Percentiles rank a stretch among this genome's conserved stretches.
Evolutionary conservation across 2,329 filamentous ascomycete species (phyloP).

Genomic region (Anisogramma anomala): DNA sequence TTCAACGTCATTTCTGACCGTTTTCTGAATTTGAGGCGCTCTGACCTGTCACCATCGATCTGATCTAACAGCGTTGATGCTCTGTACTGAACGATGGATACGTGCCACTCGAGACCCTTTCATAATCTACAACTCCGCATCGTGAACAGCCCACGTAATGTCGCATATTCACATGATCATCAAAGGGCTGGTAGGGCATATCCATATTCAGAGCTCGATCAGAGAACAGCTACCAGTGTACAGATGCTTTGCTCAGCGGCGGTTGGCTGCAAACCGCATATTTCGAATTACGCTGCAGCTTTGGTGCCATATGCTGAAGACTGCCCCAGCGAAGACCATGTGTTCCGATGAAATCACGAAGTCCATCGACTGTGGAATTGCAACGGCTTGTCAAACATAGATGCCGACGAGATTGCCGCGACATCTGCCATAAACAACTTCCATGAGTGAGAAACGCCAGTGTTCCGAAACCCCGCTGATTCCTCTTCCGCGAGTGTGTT

Average conservation of each 20-base stretch:
- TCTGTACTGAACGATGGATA: no score
- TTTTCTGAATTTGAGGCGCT: no score
- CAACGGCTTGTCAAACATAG: constrained; percentile 12
- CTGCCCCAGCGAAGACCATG: constrained; percentile 1
- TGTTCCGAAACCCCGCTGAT: constrained; percentile 10
- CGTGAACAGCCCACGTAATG: no score
- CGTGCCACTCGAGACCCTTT: no score
- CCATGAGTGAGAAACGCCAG: constrained; percentile 7
- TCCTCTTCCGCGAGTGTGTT: constrained; percentile 4
- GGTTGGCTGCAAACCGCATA: constrained; percentile 8
- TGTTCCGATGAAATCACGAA: constrained; percentile 15
- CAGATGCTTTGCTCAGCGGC: neutral
- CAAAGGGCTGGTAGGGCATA: no score
- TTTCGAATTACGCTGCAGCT: constrained; percentile 11
- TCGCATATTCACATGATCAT: no score
- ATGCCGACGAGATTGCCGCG: constrained; percentile 11
- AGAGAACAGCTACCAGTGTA: no score
- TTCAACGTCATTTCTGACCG: no score
- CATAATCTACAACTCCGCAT: no score
- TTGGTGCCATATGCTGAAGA: constrained; percentile 8
- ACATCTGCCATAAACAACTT: constrained; percentile 12
- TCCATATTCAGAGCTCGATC: neutral
- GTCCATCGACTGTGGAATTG: constrained; percentile 14
- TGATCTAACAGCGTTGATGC: no score
- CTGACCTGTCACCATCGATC: no score